These are phyloP conservation scores for Aspergillus floridensis DNA, from an alignment of 2,329 filamentous ascomycete genomes.

Conservation along the genomic window DNA sequence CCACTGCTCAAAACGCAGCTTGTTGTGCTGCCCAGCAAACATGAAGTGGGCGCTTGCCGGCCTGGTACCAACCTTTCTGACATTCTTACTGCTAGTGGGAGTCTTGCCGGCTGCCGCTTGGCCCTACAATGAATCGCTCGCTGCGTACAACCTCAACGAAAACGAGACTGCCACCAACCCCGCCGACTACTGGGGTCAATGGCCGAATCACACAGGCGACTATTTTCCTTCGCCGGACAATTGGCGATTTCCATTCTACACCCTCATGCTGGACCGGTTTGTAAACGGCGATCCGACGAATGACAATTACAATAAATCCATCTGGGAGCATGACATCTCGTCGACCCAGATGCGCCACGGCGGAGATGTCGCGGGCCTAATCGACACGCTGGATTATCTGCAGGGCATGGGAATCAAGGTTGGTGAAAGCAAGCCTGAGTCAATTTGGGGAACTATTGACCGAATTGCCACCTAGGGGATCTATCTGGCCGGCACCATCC, in stretches of 20 bases:
- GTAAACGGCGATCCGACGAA: constrained; percentile 63
- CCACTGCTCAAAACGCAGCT: background rate
- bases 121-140: constrained; percentile 49
- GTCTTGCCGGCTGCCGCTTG: constrained; percentile 21
- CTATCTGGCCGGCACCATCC: constrained; percentile 60
- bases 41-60: constrained; percentile 28
- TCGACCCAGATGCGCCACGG: constrained; percentile 62
- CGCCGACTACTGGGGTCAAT: constrained; percentile 57
- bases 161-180: constrained; percentile 56
- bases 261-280: constrained; percentile 61
- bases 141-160: constrained; percentile 59
- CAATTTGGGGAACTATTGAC: background rate
- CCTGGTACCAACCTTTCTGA: constrained; percentile 24
- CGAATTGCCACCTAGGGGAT: constrained; percentile 43
- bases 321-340: constrained; percentile 58
- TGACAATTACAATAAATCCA: constrained; percentile 59
- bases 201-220: constrained; percentile 44
- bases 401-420: constrained; percentile 62
- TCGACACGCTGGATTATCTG: constrained; percentile 61
- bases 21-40: background rate
- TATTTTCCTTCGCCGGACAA: constrained; percentile 57
- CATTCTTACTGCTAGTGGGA: background rate
- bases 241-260: constrained; percentile 65
- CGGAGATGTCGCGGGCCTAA: constrained; percentile 56
- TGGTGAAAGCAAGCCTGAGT: background rate